Percentiles rank a stretch among this genome's conserved stretches.
These are phyloP conservation scores for Rhynchosporium agropyri DNA, from an alignment of 2,329 filamentous ascomycete genomes.

Conservation along the genomic window DNA sequence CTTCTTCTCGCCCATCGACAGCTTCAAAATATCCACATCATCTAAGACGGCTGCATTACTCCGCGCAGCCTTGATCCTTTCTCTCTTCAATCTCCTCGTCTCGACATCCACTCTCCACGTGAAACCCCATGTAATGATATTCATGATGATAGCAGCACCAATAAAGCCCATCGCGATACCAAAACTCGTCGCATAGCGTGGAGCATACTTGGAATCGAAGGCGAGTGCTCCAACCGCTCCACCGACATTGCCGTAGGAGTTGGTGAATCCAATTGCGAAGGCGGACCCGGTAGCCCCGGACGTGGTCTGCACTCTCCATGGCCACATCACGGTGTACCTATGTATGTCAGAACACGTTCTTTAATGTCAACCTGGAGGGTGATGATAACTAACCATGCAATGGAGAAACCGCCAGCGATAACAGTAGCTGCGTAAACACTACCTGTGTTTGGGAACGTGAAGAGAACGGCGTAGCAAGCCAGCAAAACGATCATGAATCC, in stretches of 20 bases:
- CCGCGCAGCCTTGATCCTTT: constrained; percentile 47
- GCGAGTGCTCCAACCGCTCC: constrained; percentile 52
- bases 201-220: constrained; percentile 49
- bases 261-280: constrained; percentile 54
- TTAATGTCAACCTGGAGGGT: constrained; percentile 47
- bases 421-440: constrained; percentile 48
- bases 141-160: constrained; percentile 47
- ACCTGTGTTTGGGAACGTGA: constrained; percentile 50
- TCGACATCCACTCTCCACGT: constrained; percentile 49
- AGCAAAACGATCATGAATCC: constrained; percentile 48
- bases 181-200: constrained; percentile 44
- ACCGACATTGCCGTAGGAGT: constrained; percentile 54
- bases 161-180: constrained; percentile 49
- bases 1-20: background rate
- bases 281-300: constrained; percentile 51
- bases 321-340: constrained; percentile 54
- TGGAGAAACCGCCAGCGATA: no score
- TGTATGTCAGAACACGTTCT: constrained; percentile 38
- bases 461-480: constrained; percentile 50
- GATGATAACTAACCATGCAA: no score
- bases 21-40: constrained; percentile 42
- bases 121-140: constrained; percentile 49
- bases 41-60: constrained; percentile 48
- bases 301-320: constrained; percentile 54
- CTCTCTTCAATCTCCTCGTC: constrained; percentile 48